Conservation (phyloP, 164 flowering plant genomes). For the Magnolia officinalis region DNA sequence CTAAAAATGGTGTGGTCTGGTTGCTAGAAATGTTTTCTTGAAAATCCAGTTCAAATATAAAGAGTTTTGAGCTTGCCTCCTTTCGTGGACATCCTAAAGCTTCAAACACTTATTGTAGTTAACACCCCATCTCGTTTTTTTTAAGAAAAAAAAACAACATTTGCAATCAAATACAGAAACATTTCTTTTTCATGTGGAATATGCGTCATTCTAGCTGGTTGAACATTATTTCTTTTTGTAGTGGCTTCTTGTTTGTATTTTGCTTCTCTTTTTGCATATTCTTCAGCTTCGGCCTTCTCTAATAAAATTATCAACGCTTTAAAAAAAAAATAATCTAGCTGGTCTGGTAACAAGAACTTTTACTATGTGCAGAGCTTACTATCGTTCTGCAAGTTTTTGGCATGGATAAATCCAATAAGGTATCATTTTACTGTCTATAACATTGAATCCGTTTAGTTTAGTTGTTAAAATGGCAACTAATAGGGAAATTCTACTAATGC, state of each 20-base stretch:
- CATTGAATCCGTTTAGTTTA: too few relatives aligned
- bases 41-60: background rate
- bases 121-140: background rate
- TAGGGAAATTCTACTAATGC: too few relatives aligned
- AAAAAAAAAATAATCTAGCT: too few relatives aligned
- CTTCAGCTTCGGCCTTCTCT: too few relatives aligned
- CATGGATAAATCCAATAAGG: slow-evolving; percentile 96
- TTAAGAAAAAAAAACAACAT: background rate
- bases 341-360: background rate
- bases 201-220: background rate
- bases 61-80: slow-evolving; percentile 4
- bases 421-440: slow-evolving; percentile 18
- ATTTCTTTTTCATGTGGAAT: background rate
- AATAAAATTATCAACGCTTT: too few relatives aligned
- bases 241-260: too few relatives aligned
- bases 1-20: background rate
- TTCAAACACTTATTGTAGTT: too few relatives aligned
- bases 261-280: too few relatives aligned
- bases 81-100: background rate
- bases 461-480: too few relatives aligned
- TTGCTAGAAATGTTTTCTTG: background rate
- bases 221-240: background rate
- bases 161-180: background rate
- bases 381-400: slow-evolving; percentile 87
- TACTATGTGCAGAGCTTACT: slow-evolving; percentile 66